Conservation (phyloP, 140 eudicot species). For the Cichorium intybus region DNA sequence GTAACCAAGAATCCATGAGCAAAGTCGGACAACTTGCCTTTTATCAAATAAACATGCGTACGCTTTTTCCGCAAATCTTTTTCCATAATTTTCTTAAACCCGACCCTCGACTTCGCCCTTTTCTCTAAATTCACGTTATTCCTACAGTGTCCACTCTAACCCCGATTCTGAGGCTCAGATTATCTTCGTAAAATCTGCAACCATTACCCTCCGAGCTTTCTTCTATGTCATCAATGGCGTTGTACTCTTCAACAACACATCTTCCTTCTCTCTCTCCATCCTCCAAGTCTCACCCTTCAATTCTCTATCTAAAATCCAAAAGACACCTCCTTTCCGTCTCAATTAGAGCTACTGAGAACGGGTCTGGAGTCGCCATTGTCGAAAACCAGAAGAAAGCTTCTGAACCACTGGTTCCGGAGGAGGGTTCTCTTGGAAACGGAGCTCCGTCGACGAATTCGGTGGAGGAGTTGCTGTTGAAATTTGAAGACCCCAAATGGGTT, state of each 20-base stretch:
- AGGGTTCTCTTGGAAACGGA: slow-evolving; percentile 49
- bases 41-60: too few relatives aligned
- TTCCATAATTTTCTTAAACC: too few relatives aligned
- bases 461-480: slow-evolving; percentile 41
- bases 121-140: too few relatives aligned
- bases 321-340: slow-evolving; percentile 31
- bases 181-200: slow-evolving; percentile 18
- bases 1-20: too few relatives aligned
- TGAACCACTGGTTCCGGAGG: slow-evolving; percentile 29
- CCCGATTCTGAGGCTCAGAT: slow-evolving; percentile 23
- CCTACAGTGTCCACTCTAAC: too few relatives aligned
- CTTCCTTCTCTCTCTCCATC: slow-evolving; percentile 51
- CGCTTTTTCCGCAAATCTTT: too few relatives aligned
- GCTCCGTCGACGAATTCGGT: slow-evolving; percentile 40
- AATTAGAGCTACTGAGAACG: slow-evolving; percentile 52
- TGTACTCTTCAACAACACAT: slow-evolving; percentile 60
- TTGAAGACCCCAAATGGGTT: slow-evolving; percentile 80
- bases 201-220: slow-evolving; percentile 37
- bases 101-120: too few relatives aligned
- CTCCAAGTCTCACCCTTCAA: slow-evolving; percentile 38
- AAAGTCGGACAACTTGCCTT: too few relatives aligned
- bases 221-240: slow-evolving; percentile 42
- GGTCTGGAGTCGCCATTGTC: slow-evolving; percentile 45
- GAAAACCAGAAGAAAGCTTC: slow-evolving; percentile 49
- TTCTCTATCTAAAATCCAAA: slow-evolving; percentile 37